Conservation (phyloP, 306 rosid genomes). For the Delonix regia region DNA sequence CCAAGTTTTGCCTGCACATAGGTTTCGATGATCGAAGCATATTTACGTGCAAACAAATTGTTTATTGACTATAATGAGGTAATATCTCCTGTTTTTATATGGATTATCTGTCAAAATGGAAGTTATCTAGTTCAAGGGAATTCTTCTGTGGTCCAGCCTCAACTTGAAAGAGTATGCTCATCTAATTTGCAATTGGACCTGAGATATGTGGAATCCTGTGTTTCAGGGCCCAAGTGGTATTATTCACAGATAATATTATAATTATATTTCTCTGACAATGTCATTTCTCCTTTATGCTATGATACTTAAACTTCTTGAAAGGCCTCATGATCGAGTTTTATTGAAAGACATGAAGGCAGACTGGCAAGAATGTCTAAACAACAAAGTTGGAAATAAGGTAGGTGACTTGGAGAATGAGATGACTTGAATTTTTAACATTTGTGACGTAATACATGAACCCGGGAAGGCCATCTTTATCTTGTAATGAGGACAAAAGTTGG, state of each 20-base stretch:
- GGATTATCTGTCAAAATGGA: neutral
- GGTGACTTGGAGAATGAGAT: conserved; percentile 38
- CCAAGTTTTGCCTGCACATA: conserved; percentile 33
- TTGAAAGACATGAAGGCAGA: conserved; percentile 34
- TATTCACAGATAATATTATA: neutral
- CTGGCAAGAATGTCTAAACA: conserved; percentile 74
- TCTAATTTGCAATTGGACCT: conserved; percentile 58
- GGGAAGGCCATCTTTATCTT: too few relatives aligned
- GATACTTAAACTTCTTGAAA: neutral
- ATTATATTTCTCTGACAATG: neutral
- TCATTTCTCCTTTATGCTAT: neutral
- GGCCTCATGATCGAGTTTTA: conserved; percentile 4
- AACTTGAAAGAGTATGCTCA: conserved; percentile 58
- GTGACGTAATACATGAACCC: too few relatives aligned
- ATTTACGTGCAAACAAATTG: conserved; percentile 65
- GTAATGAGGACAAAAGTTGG: neutral
- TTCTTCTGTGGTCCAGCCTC: conserved; percentile 48
- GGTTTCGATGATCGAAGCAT: conserved; percentile 66
- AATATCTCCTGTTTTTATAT: neutral
- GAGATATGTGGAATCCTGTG: conserved; percentile 68
- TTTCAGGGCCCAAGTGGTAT: conserved; percentile 85
- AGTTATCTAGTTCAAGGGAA: neutral
- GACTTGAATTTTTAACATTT: neutral
- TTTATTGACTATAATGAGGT: conserved; percentile 69
- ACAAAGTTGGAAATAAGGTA: conserved; percentile 82